Conservation (phyloP, 257 asterid species). For the Ilex aquifolium region DNA sequence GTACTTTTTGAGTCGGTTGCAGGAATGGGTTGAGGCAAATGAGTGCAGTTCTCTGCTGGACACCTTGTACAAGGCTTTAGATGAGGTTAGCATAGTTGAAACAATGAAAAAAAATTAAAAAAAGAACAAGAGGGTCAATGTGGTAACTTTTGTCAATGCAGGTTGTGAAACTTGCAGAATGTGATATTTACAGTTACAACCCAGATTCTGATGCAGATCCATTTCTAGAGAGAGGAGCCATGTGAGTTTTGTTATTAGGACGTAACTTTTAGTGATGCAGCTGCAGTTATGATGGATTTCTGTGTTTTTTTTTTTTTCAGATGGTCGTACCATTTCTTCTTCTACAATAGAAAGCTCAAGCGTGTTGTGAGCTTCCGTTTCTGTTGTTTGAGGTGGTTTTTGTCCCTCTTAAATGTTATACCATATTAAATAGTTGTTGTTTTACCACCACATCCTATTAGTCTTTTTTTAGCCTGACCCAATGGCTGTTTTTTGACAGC, state of each 20-base stretch:
- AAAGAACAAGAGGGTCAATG: not conserved
- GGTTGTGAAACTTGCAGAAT: slow-evolving; percentile 85
- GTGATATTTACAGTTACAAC: slow-evolving; percentile 86
- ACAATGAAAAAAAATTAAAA: not conserved
- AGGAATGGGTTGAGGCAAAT: slow-evolving; percentile 84
- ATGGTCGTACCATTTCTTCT: slow-evolving; percentile 95
- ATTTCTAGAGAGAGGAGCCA: slow-evolving; percentile 75
- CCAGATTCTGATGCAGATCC: slow-evolving; percentile 93
- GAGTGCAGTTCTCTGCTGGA: slow-evolving; percentile 61
- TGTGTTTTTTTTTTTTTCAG: slow-evolving; percentile 35
- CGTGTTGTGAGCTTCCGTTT: slow-evolving; percentile 88
- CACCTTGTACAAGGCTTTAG: slow-evolving; percentile 72
- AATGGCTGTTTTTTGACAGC: slow-evolving; percentile 30
- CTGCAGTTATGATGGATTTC: slow-evolving; percentile 5
- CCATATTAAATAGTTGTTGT: not conserved
- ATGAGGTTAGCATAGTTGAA: slow-evolving; percentile 60
- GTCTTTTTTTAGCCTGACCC: slow-evolving; percentile 4
- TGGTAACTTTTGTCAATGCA: slow-evolving; percentile 26
- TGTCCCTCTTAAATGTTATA: not conserved
- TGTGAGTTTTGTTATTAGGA: slow-evolving; percentile 35
- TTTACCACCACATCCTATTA: no score
- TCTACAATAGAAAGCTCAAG: slow-evolving; percentile 84
- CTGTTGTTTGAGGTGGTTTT: slow-evolving; percentile 75
- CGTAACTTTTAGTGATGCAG: not conserved
- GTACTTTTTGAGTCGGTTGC: slow-evolving; percentile 14